Base-by-base conservation (phyloP, 768 basidiomycete species). In the Suillus luteus region DNA sequence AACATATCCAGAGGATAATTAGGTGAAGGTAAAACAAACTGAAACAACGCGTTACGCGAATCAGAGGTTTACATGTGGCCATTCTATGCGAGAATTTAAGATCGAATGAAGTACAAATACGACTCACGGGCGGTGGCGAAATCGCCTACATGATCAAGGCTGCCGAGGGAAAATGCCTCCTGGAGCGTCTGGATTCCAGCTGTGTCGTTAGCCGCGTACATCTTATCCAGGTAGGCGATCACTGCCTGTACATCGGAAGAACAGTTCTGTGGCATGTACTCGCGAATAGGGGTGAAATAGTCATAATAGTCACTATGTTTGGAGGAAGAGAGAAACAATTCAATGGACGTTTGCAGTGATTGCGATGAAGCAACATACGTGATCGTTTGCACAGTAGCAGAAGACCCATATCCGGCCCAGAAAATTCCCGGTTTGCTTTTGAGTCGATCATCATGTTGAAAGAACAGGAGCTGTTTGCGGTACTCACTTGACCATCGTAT, bases 181-280 rank as follows among this genome's bases (percentile, higher is more conserved):
- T 91, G 87, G 63, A 91, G 73, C 22, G 67, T 68, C 62, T 85
- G 73, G 44, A 89, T 86, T 15, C 84, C 83, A 31, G 49, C 49
- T 17, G 27, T 51, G 73, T 86, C 77, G 1, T 78, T 78, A 6
- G 77, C 76, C 0, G 73, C 73, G 66, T 90, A 85, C 6, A 85
- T 83, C 61, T 79, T 59, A 69, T 91, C 90, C 44, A 91, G 75
- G 67, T 89, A 81, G 6, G 81, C 68, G 59, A 91, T 81, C 17
- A 87, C 89, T 5, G 82, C 82, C 72, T 89, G 76, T 35, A 91
- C 81, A 68, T 92, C 91, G 0, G 87, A 82, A 11, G 89, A 90
- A 75, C 91, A 92, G 73, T 92, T 92, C 65, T 67, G 65, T 3
- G 89, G 86, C 88, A 90, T 91, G 68, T 84, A 76, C 67, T 83